phyloP scores from a whole-genome alignment of 805 yeast genomes.

The Candida ovalis region DNA sequence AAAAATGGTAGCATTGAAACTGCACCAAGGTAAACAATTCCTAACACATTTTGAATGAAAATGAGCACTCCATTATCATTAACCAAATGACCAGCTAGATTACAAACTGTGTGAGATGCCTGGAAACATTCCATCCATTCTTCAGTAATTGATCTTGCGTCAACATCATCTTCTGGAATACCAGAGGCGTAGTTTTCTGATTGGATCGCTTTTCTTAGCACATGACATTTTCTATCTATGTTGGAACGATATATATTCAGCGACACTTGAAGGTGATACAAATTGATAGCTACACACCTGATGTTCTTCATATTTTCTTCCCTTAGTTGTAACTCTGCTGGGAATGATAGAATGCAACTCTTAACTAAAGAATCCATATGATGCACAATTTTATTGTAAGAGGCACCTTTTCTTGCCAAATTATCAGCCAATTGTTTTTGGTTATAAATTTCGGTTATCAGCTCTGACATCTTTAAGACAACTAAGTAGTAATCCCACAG shows the following conservation, averaged over 20 bases:
- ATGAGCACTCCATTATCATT: background rate
- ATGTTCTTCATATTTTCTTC: background rate
- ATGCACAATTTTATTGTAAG: background rate
- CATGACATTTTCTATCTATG: background rate
- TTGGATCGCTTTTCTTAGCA: background rate
- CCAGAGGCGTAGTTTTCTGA: background rate
- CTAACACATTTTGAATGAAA: slow-evolving; percentile 2
- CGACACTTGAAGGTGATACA: background rate
- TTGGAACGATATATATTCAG: background rate
- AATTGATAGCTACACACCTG: background rate
- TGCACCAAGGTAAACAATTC: slow-evolving; percentile 2
- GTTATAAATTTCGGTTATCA: slow-evolving; percentile 2
- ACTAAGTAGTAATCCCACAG: slow-evolving; percentile 1
- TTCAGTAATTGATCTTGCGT: background rate
- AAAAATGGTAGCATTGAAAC: slow-evolving; percentile 1
- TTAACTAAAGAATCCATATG: slow-evolving; percentile 3
- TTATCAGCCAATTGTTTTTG: background rate
- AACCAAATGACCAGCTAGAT: background rate
- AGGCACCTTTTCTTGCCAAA: background rate
- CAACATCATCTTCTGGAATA: background rate
- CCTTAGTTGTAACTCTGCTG: background rate
- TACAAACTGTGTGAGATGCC: background rate
- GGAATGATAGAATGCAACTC: slow-evolving; percentile 3
- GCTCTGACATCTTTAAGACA: slow-evolving; percentile 1
- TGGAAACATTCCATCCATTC: slow-evolving; percentile 1